These are phyloP conservation scores for Crassisporium funariophilum DNA, from an alignment of 768 basidiomycete species.

Conservation along the genomic window DNA sequence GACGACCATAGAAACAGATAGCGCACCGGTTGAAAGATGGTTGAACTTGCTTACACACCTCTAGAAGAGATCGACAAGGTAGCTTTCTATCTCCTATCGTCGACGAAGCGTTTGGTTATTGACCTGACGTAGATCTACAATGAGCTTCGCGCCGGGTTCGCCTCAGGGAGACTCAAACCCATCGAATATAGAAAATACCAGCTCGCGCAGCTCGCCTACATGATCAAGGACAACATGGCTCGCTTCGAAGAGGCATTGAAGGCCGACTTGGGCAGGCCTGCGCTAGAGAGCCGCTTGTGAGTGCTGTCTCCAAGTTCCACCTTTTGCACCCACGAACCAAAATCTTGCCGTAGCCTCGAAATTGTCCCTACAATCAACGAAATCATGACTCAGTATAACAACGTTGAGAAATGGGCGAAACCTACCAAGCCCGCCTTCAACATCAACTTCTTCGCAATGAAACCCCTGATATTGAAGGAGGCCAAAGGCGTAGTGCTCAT, in stretches of 20 bases:
- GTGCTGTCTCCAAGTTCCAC: slow-evolving; percentile 2
- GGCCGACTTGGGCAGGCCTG: slow-evolving; percentile 65
- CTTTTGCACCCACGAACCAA: neutral
- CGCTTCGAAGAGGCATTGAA: slow-evolving; percentile 60
- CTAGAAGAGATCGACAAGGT: slow-evolving; percentile 57
- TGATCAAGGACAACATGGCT: slow-evolving; percentile 71
- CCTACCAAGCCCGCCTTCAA: slow-evolving; percentile 58
- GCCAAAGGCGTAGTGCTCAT: slow-evolving; percentile 76
- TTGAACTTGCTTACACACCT: slow-evolving; percentile 46
- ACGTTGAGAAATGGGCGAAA: slow-evolving; percentile 76
- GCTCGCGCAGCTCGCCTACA: slow-evolving; percentile 71
- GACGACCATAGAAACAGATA: slow-evolving; percentile 7
- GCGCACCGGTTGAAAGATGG: slow-evolving; percentile 17
- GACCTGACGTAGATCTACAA: slow-evolving; percentile 50
- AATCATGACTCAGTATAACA: slow-evolving; percentile 53
- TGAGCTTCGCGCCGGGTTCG: slow-evolving; percentile 58
- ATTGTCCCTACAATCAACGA: slow-evolving; percentile 54
- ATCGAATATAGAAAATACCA: slow-evolving; percentile 74
- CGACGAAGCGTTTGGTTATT: neutral
- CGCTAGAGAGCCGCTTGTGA: slow-evolving; percentile 57
- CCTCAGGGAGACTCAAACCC: slow-evolving; percentile 63
- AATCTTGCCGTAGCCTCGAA: slow-evolving; percentile 53
- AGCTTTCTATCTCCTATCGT: neutral
- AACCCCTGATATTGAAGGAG: slow-evolving; percentile 69
- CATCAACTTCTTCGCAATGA: slow-evolving; percentile 58